These are phyloP conservation scores for Chalciporus chontae DNA, from an alignment of 768 basidiomycete genomes.

Conservation along the genomic window DNA sequence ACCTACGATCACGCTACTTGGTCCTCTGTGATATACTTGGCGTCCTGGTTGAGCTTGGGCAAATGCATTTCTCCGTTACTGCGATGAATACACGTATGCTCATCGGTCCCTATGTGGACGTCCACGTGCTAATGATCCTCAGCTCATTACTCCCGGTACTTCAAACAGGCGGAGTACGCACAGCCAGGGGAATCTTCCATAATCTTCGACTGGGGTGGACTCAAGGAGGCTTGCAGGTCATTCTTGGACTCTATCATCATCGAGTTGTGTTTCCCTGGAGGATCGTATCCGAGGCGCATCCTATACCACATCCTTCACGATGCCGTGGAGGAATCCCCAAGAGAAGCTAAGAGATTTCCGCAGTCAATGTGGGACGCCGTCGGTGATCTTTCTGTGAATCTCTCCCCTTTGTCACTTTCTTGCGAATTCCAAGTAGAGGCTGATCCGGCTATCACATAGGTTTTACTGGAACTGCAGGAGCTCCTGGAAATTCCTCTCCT, in stretches of 20 bases:
- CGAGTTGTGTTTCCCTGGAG: constrained; percentile 74
- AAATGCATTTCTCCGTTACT: constrained; percentile 63
- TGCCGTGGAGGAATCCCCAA: constrained; percentile 68
- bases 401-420: constrained; percentile 40
- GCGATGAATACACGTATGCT: constrained; percentile 66
- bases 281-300: constrained; percentile 62
- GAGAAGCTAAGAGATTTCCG: constrained; percentile 71
- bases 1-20: constrained; percentile 58
- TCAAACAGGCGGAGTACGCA: constrained; percentile 44
- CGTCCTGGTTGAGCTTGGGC: constrained; percentile 55
- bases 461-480: constrained; percentile 62
- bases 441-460: constrained; percentile 34
- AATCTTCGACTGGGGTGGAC: constrained; percentile 60
- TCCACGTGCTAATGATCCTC: constrained; percentile 4
- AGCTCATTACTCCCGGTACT: constrained; percentile 75
- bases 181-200: constrained; percentile 48
- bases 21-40: constrained; percentile 61
- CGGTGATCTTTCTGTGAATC: constrained; percentile 74
- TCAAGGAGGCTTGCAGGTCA: constrained; percentile 65
- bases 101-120: constrained; percentile 1
- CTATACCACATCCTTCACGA: constrained; percentile 67
- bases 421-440: not conserved
- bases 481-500: constrained; percentile 61
- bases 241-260: constrained; percentile 83
- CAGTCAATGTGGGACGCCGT: constrained; percentile 79